A percentile compares a stretch with the other conserved stretches of the same genome.
phyloP scores from a whole-genome alignment of 1,139 yeast genomes.

The Suhomyces bolitotheri region DNA sequence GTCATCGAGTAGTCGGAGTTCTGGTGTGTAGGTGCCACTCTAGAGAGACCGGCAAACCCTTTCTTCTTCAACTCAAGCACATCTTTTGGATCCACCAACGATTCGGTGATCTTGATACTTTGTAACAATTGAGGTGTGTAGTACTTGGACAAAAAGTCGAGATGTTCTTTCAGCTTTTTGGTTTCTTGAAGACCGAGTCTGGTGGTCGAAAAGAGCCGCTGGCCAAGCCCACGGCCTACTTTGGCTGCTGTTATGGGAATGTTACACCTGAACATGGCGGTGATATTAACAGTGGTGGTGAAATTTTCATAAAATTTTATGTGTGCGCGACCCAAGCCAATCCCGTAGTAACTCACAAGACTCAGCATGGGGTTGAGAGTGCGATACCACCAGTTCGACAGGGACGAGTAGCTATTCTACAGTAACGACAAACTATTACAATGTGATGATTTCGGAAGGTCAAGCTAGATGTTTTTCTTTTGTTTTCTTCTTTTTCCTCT shows the following conservation, averaged over 20 bases:
- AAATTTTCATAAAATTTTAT: conserved; percentile 12
- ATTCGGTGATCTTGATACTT: conserved; percentile 78
- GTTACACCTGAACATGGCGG: conserved; percentile 11
- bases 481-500: no score
- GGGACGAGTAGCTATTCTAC: no score
- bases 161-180: conserved; percentile 42
- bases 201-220: conserved; percentile 10
- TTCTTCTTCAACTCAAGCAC: conserved; percentile 34
- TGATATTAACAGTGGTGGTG: conserved; percentile 2
- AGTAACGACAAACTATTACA: no score
- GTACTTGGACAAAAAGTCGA: conserved; percentile 63
- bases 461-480: no score
- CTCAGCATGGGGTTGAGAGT: no score
- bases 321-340: conserved; percentile 7
- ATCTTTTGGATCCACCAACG: conserved; percentile 62
- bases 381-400: no score
- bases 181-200: conserved; percentile 6
- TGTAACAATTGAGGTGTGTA: conserved; percentile 78
- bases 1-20: conserved; percentile 32
- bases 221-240: conserved; percentile 8
- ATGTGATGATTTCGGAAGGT: no score
- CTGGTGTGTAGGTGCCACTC: conserved; percentile 32
- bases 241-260: conserved; percentile 8
- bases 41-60: conserved; percentile 35
- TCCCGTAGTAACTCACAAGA: no score